Conservation (phyloP, 352 stramenopile species). For the Thraustochytrium sp. region DNA sequence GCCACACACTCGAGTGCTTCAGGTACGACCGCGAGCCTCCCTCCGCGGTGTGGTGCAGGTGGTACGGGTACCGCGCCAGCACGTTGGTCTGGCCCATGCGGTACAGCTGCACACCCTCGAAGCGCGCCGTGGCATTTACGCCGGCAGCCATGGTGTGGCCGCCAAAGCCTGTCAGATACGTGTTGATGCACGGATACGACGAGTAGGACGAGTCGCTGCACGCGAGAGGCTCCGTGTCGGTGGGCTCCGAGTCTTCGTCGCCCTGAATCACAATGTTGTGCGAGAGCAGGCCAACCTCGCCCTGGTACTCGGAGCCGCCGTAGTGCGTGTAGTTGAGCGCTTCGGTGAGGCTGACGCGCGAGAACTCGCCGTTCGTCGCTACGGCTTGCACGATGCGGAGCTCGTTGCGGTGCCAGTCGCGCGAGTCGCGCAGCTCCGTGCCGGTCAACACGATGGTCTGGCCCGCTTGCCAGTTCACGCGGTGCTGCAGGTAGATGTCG, state of each 20-base stretch:
- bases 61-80: constrained; percentile 53
- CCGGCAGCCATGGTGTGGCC: constrained; percentile 53
- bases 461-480: constrained; percentile 53
- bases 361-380: background rate
- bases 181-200: constrained; percentile 5
- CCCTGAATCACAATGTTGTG: constrained; percentile 52
- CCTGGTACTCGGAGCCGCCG: constrained; percentile 50
- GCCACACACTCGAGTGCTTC: constrained; percentile 50
- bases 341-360: constrained; percentile 40
- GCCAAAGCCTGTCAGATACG: constrained; percentile 50
- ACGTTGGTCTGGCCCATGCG: constrained; percentile 54
- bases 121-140: constrained; percentile 35
- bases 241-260: constrained; percentile 47
- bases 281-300: constrained; percentile 51
- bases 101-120: constrained; percentile 52
- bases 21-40: constrained; percentile 47
- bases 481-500: constrained; percentile 46
- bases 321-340: constrained; percentile 48
- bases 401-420: constrained; percentile 54
- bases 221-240: constrained; percentile 13
- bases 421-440: constrained; percentile 51
- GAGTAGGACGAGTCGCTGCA: background rate
- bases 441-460: constrained; percentile 52
- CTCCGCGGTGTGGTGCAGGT: constrained; percentile 53
- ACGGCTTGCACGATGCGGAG: constrained; percentile 49